Evolutionary conservation across 2,329 filamentous ascomycete genomes (phyloP).

Genomic region (Elsinoe batatas): DNA sequence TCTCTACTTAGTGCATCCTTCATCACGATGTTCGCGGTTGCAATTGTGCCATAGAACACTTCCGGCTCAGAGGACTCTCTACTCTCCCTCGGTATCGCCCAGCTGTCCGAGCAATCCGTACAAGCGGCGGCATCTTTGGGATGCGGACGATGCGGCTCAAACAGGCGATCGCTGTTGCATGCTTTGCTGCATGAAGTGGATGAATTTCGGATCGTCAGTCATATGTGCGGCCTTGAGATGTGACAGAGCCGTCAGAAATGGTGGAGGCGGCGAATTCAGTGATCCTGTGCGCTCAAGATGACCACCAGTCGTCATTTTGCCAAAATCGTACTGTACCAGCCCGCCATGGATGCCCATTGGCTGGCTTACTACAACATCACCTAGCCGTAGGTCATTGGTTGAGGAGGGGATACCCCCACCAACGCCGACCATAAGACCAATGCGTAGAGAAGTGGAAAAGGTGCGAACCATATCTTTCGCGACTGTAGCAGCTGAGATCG

Average conservation of each 20-base stretch:
- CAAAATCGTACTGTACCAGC: conserved; percentile 22
- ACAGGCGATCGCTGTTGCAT: neutral
- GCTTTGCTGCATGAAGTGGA: neutral
- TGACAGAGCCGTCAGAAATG: neutral
- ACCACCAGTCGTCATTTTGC: conserved; percentile 14
- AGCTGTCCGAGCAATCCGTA: neutral
- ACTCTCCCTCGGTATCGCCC: neutral
- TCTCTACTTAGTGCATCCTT: conserved; percentile 12
- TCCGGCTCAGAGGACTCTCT: conserved; percentile 13
- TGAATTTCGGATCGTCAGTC: neutral
- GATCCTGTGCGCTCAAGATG: conserved; percentile 17
- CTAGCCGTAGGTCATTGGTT: conserved; percentile 21
- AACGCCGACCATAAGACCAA: conserved; percentile 22
- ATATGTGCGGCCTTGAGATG: neutral
- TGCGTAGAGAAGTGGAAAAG: conserved; percentile 5
- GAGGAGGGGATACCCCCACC: conserved; percentile 19
- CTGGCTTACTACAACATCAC: conserved; percentile 23
- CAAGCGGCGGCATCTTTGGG: neutral
- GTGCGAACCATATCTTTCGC: conserved; percentile 15
- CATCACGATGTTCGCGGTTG: conserved; percentile 27
- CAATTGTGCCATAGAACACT: conserved; percentile 32
- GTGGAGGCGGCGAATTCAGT: conserved; percentile 16
- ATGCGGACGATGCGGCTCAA: neutral
- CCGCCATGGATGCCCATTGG: conserved; percentile 17
- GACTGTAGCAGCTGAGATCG: conserved; percentile 15